Evolutionary conservation across 1,284 basidiomycete species (phyloP), one percentile per base, ranked within the genome.

Genomic region (Ganoderma meredithae): DNA sequence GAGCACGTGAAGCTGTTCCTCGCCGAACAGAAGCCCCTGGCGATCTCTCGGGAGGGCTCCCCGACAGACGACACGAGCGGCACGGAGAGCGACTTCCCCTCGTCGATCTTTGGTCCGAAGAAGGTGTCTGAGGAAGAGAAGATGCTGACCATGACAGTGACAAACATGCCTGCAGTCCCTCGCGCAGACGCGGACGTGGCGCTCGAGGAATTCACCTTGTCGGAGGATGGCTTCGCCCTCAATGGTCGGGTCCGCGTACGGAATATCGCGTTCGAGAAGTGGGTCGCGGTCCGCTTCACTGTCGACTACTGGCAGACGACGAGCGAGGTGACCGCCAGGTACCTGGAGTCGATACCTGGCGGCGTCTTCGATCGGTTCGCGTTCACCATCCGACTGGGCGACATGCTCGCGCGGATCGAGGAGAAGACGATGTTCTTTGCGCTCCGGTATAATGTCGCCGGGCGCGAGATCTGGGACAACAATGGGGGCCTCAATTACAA

Each of bases 241-340:
- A 82, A 87, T 39, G 97, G 97, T 25, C 84, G 85, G 47, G 88
- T 96, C 43, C 88, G 90, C 60, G 94, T 97, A 69, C 88, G 90
- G 74, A 98, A 98, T 79, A 77, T 98, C 59, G 89, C 95, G 3
- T 98, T 91, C 81, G 86, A 94, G 75, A 98, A 98, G 82, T 91
- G 89, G 85, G 86, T 98, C 66, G 93, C 90, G 10, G 89, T 95
- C 27, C 90, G 97, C 49, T 99, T 98, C 81, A 98, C 97, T 1
- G 88, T 97, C 73, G 97, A 99, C 79, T 87, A 86, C 76, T 99
- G 97, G 97, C 94, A 96, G 80, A 99, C 97, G 44, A 97, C 95
- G 67, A 95, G 92, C 78, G 97, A 99, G 81, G 94, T 98, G 59
- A 89, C 91, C 1, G 96, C 91, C 31, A 89, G 88, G 56, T 93